Conservation (phyloP, 1,139 yeast species). For the Meyerozyma sp. region DNA sequence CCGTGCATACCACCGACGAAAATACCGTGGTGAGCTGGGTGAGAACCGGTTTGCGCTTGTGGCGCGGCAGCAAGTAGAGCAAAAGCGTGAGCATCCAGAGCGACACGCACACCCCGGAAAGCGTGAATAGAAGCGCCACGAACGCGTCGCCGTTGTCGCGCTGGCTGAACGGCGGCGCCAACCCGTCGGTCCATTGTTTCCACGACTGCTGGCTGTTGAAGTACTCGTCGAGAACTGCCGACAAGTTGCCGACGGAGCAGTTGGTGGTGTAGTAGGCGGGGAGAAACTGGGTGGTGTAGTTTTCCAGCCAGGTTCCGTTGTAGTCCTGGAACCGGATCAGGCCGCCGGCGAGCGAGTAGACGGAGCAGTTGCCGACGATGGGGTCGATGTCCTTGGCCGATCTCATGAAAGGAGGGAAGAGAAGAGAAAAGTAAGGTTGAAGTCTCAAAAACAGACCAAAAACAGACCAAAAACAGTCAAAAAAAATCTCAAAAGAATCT, state of each 20-base stretch:
- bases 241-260: constrained; percentile 24
- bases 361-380: constrained; percentile 29
- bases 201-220: constrained; percentile 1
- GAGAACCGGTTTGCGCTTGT: constrained; percentile 42
- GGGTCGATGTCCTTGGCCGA: constrained; percentile 12
- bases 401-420: constrained; percentile 12
- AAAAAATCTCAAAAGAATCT: constrained; percentile 9
- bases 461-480: background rate
- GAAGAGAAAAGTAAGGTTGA: no score
- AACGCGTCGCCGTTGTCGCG: constrained; percentile 39
- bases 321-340: constrained; percentile 14
- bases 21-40: constrained; percentile 43
- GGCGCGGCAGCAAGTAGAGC: constrained; percentile 36
- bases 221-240: constrained; percentile 7
- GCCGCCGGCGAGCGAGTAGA: constrained; percentile 34
- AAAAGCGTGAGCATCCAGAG: constrained; percentile 52
- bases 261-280: constrained; percentile 43
- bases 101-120: constrained; percentile 38
- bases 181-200: background rate
- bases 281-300: constrained; percentile 14
- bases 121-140: constrained; percentile 37
- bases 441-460: background rate
- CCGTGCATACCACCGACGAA: constrained; percentile 39
- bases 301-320: constrained; percentile 13
- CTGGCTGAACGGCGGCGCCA: constrained; percentile 18